Conservation (phyloP, 257 asterid genomes). For the Jacaranda mimosifolia region DNA sequence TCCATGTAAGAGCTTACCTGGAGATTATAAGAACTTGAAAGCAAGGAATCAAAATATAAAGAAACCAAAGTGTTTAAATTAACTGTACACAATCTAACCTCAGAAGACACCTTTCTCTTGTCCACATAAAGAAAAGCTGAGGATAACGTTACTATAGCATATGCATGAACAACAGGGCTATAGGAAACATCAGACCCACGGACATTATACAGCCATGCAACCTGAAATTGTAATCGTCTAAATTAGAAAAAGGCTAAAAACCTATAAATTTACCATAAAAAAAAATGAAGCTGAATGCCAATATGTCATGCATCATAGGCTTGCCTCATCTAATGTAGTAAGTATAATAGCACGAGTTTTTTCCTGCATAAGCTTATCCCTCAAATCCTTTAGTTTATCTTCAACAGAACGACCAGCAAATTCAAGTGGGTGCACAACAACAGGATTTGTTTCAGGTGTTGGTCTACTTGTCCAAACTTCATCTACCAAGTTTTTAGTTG, state of each 20-base stretch:
- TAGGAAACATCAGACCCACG: constrained; percentile 94
- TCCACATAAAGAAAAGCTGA: constrained; percentile 92
- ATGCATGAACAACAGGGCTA: constrained; percentile 91
- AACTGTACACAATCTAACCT: constrained; percentile 62
- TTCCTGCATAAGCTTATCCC: constrained; percentile 76
- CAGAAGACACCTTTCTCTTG: constrained; percentile 73
- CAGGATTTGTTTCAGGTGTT: constrained; percentile 70
- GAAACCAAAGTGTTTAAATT: constrained; percentile 3
- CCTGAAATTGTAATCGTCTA: constrained; percentile 54
- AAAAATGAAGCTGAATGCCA: background rate
- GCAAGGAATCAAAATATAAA: constrained; percentile 24
- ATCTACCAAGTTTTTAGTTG: constrained; percentile 82
- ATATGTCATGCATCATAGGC: constrained; percentile 27
- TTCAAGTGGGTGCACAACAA: constrained; percentile 72
- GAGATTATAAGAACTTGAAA: constrained; percentile 34
- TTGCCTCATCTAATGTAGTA: constrained; percentile 89
- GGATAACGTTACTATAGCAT: constrained; percentile 75
- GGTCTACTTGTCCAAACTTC: constrained; percentile 92
- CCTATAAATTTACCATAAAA: constrained; percentile 22
- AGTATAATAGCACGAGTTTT: constrained; percentile 76
- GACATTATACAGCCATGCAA: constrained; percentile 90
- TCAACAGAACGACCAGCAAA: constrained; percentile 85
- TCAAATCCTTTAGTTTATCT: constrained; percentile 81
- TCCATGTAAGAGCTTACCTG: constrained; percentile 74
- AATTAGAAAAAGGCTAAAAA: constrained; percentile 23